Base-by-base conservation (phyloP, 352 stramenopile genomes). In the Phytophthora citrophthora region DNA sequence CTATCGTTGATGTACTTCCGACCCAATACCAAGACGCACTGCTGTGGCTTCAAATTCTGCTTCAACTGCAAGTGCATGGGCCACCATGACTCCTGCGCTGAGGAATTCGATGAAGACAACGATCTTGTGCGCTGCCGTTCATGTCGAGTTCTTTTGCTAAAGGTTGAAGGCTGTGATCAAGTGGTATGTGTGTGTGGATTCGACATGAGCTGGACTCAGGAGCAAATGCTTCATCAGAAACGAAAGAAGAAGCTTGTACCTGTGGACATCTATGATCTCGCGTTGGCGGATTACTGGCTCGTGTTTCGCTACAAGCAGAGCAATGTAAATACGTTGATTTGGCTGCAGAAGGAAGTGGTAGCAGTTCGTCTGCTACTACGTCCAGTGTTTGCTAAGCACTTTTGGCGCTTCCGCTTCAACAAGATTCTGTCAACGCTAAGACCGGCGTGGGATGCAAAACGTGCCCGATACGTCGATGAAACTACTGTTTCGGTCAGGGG, bases 61-160 rank as follows among this genome's bases (percentile, higher is more conserved):
- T 90, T 86, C 59, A 77, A 73, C 48, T 90, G 81, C 63, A 88
- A 88, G 46, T 47, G 64, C 15, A 20, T 26, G 4, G 63, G 55
- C 16, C 72, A 81, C 15, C 76, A 88, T 46, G 34, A 64, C 13
- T 43, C 47, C 10, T 69, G 62, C n/a, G 47, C 51, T 0, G 63
- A 76, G 5, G 64, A 61, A 5, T 69, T 68, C 4, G 45, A 74
- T 31, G 59, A 70, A 20, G 46, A 54, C 4, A 61, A 43, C n/a
- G 69, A 61, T 29, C 36, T 90, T 9, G 71, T 83, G 7, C 63
- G 61, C 7, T 90, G 81, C 26, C 76, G 73, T 39, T 46, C 41
- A 23, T 90, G 81, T 54, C 74, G 71, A 23, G 54, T 68, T 3
- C 46, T 78, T 47, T 50, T 90, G 18, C 51, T 84, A 32, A 88